Percentiles rank a stretch among this genome's conserved stretches.
phyloP scores from a whole-genome alignment of 768 basidiomycete genomes.

The Nidularia pulvinata region DNA sequence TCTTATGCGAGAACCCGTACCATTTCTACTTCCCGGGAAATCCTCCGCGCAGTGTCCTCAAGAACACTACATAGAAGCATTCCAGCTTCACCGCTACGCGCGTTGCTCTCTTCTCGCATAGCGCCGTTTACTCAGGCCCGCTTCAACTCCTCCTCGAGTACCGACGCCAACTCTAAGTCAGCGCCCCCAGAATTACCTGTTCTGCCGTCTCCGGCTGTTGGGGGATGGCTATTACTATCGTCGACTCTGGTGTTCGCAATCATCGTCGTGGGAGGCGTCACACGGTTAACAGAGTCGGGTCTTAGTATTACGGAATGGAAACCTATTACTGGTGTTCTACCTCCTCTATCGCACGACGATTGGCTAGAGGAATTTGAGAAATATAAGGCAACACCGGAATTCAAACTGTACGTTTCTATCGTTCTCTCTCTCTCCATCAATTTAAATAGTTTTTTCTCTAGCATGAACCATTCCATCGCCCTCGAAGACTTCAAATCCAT shows the following conservation, averaged over 20 bases:
- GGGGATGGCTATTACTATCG: constrained; percentile 84
- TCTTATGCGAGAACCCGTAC: background rate
- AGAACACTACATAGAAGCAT: no score
- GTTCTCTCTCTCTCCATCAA: constrained; percentile 1
- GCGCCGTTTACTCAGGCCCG: no score
- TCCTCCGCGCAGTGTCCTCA: no score
- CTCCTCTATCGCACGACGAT: constrained; percentile 71
- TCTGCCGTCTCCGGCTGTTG: constrained; percentile 70
- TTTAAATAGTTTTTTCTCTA: constrained; percentile 22
- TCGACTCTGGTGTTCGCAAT: constrained; percentile 89
- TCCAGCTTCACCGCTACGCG: no score
- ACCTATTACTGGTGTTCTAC: constrained; percentile 86
- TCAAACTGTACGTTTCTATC: constrained; percentile 72
- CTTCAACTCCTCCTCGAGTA: background rate
- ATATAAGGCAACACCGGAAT: constrained; percentile 94
- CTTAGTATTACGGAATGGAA: constrained; percentile 98
- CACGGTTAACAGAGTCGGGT: constrained; percentile 96
- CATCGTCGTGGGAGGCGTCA: constrained; percentile 95
- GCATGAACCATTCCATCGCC: constrained; percentile 84
- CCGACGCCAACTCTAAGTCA: background rate
- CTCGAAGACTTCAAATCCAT: constrained; percentile 94
- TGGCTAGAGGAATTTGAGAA: constrained; percentile 94
- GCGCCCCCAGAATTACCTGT: constrained; percentile 37
- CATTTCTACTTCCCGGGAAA: background rate
- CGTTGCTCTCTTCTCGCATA: no score